Percentiles rank a stretch among this genome's conserved stretches.
Conservation (phyloP, 192 early-diverging fungal genomes). For the Coemansia sp. region DNA sequence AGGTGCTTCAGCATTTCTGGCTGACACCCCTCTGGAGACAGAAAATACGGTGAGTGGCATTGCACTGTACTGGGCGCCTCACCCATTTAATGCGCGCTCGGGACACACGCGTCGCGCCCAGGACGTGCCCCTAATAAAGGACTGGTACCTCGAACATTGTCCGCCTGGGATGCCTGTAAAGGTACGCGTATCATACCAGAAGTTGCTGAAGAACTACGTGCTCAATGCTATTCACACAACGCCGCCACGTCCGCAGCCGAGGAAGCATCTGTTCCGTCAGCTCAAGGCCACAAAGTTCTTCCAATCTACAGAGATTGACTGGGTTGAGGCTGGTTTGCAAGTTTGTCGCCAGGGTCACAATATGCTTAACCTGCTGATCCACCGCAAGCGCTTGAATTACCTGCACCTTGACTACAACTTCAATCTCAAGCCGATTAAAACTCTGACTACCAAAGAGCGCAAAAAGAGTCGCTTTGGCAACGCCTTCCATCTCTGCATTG, state of each 20-base stretch:
- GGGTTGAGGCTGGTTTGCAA: slow-evolving; percentile 99
- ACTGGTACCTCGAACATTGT: slow-evolving; percentile 98
- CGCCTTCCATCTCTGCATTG: slow-evolving; percentile 85
- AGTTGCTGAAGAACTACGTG: slow-evolving; percentile 94
- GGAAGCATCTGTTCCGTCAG: slow-evolving; percentile 94
- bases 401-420: slow-evolving; percentile 99
- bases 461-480: slow-evolving; percentile 99
- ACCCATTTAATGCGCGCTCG: slow-evolving; percentile 92
- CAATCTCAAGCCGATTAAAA: slow-evolving; percentile 98
- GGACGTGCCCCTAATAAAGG: slow-evolving; percentile 94
- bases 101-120: slow-evolving; percentile 87
- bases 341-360: slow-evolving; percentile 98
- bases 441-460: slow-evolving; percentile 98
- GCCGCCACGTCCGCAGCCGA: slow-evolving; percentile 82
- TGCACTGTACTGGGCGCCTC: slow-evolving; percentile 96
- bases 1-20: slow-evolving; percentile 75
- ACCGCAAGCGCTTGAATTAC: slow-evolving; percentile 98
- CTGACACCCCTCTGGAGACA: slow-evolving; percentile 72
- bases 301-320: slow-evolving; percentile 96
- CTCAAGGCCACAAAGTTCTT: slow-evolving; percentile 98
- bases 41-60: slow-evolving; percentile 93
- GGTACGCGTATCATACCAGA: slow-evolving; percentile 98
- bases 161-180: slow-evolving; percentile 93
- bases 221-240: slow-evolving; percentile 87
- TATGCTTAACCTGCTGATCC: slow-evolving; percentile 98